Evolutionary conservation across 768 basidiomycete species (phyloP).

Genomic region (Boletellus sp.): DNA sequence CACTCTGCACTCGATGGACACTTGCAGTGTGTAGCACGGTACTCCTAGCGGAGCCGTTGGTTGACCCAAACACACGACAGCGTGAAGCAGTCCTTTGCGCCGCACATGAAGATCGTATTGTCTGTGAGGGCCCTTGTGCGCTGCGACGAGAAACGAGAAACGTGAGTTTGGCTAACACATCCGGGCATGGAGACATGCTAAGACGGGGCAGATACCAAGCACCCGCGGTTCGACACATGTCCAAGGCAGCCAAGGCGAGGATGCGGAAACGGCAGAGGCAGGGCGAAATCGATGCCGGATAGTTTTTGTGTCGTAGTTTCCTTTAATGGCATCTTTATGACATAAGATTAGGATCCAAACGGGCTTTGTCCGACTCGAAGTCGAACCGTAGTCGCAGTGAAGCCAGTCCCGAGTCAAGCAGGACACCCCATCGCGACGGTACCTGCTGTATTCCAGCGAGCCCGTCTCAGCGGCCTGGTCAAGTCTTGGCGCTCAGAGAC

Average conservation of each 20-base stretch:
- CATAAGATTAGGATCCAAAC: slow-evolving; percentile 18
- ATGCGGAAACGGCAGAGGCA: slow-evolving; percentile 42
- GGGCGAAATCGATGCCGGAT: slow-evolving; percentile 3
- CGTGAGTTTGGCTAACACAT: slow-evolving; percentile 31
- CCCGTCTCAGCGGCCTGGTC: slow-evolving; percentile 10
- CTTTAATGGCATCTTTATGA: slow-evolving; percentile 14
- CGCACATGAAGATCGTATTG: slow-evolving; percentile 70
- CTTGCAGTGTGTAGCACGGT: slow-evolving; percentile 47
- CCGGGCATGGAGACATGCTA: slow-evolving; percentile 4
- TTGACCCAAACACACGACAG: slow-evolving; percentile 30
- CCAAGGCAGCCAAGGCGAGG: slow-evolving; percentile 55
- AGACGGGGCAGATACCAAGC: slow-evolving; percentile 50
- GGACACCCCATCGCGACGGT: neutral
- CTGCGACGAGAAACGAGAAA: slow-evolving; percentile 31
- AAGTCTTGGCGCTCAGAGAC: slow-evolving; percentile 6
- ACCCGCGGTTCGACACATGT: slow-evolving; percentile 49
- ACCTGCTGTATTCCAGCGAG: slow-evolving; percentile 11
- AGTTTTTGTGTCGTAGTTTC: slow-evolving; percentile 16
- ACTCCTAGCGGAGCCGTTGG: neutral
- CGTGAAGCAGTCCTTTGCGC: slow-evolving; percentile 50
- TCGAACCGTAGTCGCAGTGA: slow-evolving; percentile 6
- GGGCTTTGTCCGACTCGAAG: neutral
- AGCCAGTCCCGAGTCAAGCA: neutral
- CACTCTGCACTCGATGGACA: slow-evolving; percentile 50
- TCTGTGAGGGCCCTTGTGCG: slow-evolving; percentile 43